phyloP scores from a whole-genome alignment of 768 basidiomycete genomes.

The Suillus clintonianus region DNA sequence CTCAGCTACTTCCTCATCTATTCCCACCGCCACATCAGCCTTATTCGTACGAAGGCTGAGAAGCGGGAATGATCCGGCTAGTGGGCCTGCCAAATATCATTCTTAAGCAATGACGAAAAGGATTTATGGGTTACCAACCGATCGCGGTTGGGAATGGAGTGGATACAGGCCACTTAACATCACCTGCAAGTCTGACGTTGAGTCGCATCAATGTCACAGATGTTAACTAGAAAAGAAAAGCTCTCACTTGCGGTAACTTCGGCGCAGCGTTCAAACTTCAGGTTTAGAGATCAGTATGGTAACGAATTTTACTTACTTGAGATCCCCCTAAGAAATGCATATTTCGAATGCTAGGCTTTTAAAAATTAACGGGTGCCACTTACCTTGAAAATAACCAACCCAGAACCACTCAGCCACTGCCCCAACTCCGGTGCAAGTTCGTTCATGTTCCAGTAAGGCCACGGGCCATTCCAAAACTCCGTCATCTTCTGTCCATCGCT shows the following conservation, averaged over 20 bases:
- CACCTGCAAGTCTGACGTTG: slow-evolving; percentile 72
- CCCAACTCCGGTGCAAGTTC: slow-evolving; percentile 52
- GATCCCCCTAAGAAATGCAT: slow-evolving; percentile 61
- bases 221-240: slow-evolving; percentile 7
- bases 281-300: neutral
- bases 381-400: slow-evolving; percentile 86
- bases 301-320: slow-evolving; percentile 66
- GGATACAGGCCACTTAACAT: slow-evolving; percentile 83
- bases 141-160: slow-evolving; percentile 75
- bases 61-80: slow-evolving; percentile 78
- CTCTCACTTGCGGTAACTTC: slow-evolving; percentile 81
- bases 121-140: slow-evolving; percentile 42
- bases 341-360: neutral
- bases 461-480: slow-evolving; percentile 74
- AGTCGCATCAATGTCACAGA: neutral
- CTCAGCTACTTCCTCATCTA: slow-evolving; percentile 67
- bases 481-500: slow-evolving; percentile 31
- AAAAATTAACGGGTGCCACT: slow-evolving; percentile 6
- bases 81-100: slow-evolving; percentile 51
- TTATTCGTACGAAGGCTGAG: slow-evolving; percentile 92
- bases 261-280: slow-evolving; percentile 5
- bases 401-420: slow-evolving; percentile 50
- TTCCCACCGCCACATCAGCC: slow-evolving; percentile 89
- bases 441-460: slow-evolving; percentile 77
- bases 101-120: neutral